Percentiles rank a stretch among this genome's conserved stretches.
These are phyloP conservation scores for Bacidia gigantensis DNA, from an alignment of 495 filamentous ascomycete genomes.

Conservation along the genomic window DNA sequence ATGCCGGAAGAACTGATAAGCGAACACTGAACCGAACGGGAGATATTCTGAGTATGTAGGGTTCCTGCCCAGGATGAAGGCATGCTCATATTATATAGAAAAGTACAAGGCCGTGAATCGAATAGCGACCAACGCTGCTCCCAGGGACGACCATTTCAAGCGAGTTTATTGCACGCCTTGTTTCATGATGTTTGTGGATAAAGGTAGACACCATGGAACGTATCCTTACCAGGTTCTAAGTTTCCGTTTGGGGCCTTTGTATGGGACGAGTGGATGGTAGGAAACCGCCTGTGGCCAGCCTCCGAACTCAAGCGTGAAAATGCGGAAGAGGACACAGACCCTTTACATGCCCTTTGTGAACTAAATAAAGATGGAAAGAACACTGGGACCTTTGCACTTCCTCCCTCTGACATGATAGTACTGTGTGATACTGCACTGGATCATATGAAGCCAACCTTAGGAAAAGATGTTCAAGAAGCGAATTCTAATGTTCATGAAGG, in stretches of 20 bases:
- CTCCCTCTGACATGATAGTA: background rate
- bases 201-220: background rate
- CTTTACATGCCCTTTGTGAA: too few relatives aligned
- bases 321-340: too few relatives aligned
- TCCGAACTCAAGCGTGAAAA: too few relatives aligned
- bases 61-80: background rate
- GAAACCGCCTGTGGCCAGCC: too few relatives aligned
- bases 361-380: too few relatives aligned
- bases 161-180: background rate
- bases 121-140: background rate
- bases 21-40: background rate
- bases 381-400: too few relatives aligned
- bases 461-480: background rate
- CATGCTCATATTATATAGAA: background rate
- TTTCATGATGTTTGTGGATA: background rate
- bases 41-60: background rate
- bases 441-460: background rate
- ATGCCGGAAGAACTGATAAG: background rate
- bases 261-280: too few relatives aligned
- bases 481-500: background rate
- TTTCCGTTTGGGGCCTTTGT: too few relatives aligned
- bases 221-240: too few relatives aligned
- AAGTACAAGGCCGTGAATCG: background rate
- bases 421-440: background rate
- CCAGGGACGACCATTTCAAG: background rate